phyloP scores from a whole-genome alignment of 805 yeast species.

The Blastobotrys attinorum region DNA sequence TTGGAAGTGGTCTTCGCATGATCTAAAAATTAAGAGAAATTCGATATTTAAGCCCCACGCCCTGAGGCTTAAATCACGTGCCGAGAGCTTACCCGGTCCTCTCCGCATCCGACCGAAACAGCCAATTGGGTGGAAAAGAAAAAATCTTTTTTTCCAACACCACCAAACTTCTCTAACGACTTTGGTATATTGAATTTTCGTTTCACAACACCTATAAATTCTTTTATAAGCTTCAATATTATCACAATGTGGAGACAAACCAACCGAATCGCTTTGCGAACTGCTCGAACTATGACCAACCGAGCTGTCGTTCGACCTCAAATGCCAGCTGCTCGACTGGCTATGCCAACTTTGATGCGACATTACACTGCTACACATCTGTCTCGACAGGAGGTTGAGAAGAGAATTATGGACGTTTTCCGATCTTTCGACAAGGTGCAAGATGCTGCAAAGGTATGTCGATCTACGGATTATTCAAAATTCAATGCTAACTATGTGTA shows the following conservation, averaged over 20 bases:
- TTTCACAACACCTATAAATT: too few relatives aligned
- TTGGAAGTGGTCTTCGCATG: too few relatives aligned
- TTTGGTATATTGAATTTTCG: too few relatives aligned
- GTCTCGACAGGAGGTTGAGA: constrained; percentile 72
- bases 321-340: constrained; percentile 16
- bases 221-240: too few relatives aligned
- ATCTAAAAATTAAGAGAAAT: too few relatives aligned
- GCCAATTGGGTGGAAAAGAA: too few relatives aligned
- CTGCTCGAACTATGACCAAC: constrained; percentile 28
- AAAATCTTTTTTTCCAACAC: too few relatives aligned
- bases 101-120: too few relatives aligned
- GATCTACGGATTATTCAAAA: background rate
- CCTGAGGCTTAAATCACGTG: too few relatives aligned
- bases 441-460: constrained; percentile 16
- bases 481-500: constrained; percentile 1
- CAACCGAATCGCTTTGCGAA: constrained; percentile 13
- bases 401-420: constrained; percentile 74
- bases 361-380: constrained; percentile 44
- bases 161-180: too few relatives aligned
- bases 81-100: too few relatives aligned
- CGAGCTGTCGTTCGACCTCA: constrained; percentile 20
- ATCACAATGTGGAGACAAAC: constrained; percentile 11
- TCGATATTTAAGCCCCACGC: too few relatives aligned
- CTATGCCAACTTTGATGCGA: constrained; percentile 10
- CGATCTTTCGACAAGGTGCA: constrained; percentile 53